These are phyloP conservation scores for Calonectria pteridis DNA, from an alignment of 2,329 filamentous ascomycete genomes.

Conservation along the genomic window DNA sequence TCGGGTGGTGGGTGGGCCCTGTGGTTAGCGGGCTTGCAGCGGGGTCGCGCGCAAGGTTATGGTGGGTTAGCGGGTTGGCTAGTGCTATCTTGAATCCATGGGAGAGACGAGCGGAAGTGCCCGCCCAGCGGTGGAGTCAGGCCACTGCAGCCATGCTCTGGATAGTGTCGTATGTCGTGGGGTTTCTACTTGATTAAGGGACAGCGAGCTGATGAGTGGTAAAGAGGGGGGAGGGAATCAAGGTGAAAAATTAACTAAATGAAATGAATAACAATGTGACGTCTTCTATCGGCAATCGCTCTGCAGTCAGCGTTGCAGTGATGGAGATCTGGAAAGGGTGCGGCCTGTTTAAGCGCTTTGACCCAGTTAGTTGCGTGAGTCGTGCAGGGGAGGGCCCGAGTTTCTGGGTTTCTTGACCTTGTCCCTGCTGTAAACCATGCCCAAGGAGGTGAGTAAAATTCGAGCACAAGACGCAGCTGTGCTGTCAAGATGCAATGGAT, in stretches of 20 bases:
- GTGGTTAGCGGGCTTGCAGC: not conserved
- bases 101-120: slow-evolving; percentile 1
- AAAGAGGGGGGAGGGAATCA: no score
- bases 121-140: slow-evolving; percentile 1
- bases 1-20: not conserved
- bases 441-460: not conserved
- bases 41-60: not conserved
- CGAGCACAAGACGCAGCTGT: not conserved
- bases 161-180: not conserved
- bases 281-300: not conserved
- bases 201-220: not conserved
- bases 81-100: not conserved
- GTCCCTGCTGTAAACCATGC: not conserved
- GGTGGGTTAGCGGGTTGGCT: not conserved
- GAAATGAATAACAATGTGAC: not conserved
- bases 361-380: not conserved
- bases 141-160: not conserved
- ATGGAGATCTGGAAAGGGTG: slow-evolving; percentile 1
- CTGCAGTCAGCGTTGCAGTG: slow-evolving; percentile 3
- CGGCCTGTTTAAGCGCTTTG: not conserved
- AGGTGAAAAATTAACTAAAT: not conserved
- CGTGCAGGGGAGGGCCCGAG: not conserved
- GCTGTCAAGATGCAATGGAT: not conserved
- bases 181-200: not conserved
- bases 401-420: not conserved